These are phyloP conservation scores for Incumbomyces lentus DNA, from an alignment of 2,329 filamentous ascomycete species.

Conservation along the genomic window DNA sequence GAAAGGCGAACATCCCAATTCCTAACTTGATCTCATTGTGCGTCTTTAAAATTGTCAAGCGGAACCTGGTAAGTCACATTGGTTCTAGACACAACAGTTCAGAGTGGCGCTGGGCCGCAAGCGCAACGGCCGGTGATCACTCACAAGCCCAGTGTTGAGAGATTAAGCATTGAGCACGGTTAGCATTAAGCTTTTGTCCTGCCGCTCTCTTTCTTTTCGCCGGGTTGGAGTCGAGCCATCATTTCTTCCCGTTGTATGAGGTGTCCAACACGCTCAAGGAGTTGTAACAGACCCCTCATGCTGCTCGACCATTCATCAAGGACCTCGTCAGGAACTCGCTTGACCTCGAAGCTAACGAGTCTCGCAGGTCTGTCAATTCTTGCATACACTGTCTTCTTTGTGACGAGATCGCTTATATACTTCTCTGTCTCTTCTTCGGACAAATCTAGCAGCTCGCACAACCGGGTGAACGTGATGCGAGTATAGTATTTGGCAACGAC, in stretches of 20 bases:
- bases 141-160: too few relatives aligned
- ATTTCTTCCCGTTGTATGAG: conserved; percentile 99
- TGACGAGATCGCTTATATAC: conserved; percentile 95
- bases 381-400: conserved; percentile 93
- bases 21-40: too few relatives aligned
- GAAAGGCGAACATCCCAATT: too few relatives aligned
- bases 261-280: conserved; percentile 87
- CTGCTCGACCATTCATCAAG: conserved; percentile 98
- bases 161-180: neutral
- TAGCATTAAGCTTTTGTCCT: neutral
- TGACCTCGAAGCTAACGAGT: conserved; percentile 89
- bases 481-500: conserved; percentile 99
- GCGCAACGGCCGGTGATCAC: too few relatives aligned
- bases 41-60: too few relatives aligned
- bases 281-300: conserved; percentile 83
- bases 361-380: conserved; percentile 92
- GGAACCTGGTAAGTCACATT: too few relatives aligned
- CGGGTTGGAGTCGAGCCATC: conserved; percentile 92
- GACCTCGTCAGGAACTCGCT: conserved; percentile 86
- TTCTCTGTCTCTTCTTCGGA: conserved; percentile 95
- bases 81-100: too few relatives aligned
- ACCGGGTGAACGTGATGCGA: conserved; percentile 80
- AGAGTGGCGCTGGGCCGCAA: too few relatives aligned
- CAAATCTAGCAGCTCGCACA: conserved; percentile 84
- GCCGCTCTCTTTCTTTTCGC: conserved; percentile 10